Evolutionary conservation across 2,329 filamentous ascomycete species (phyloP), one percentile per base, ranked within the genome.

Genomic region (Xylaria sp.): DNA sequence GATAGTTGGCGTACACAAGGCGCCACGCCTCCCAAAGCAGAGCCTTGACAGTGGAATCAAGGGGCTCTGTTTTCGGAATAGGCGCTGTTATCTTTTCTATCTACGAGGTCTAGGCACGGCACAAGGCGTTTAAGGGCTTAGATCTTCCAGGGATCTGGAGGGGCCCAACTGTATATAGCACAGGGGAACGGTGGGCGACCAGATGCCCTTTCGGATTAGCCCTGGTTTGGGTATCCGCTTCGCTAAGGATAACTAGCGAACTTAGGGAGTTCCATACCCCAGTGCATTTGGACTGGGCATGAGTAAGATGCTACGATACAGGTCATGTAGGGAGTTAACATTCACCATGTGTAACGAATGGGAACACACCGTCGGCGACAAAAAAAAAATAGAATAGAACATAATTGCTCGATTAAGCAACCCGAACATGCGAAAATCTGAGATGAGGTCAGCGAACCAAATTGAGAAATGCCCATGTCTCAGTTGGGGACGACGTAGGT

Each of bases 1-100:
- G 74, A 77, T 24, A 61, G 54, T 39, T 69, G 66, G 69, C 54
- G 63, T n/a, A 60, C 57, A 14, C 55, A 58, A 48, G 51, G 17
- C 50, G 36, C 34, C n/a, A n/a, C 45, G 1, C 32, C 63, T 51
- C 63, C 56, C 30, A 69, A 68, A 27, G 36, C 9, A 58, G 59
- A 62, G 54, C 39, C 67, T 45, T 55, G 42, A 60, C 24, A 53
- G 12, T 48, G 7, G 30, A n/a, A 50, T 57, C 7, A 12, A 21
- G 17, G 27, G 17, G 24, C 39, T 58, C 53, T 34, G 32, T 42
- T 60, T 54, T 56, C 14, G 30, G 51, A 17, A 24, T 53, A 32
- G 27, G 57, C 36, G 34, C 30, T 54, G 24, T 54, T 53, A 56
- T 56, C 21, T 53, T 57, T 61, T 56, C 39, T 45, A 19, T 19